Evolutionary conservation across 179 eudicot genomes (phyloP).

Genomic region (Nepenthes alata): DNA sequence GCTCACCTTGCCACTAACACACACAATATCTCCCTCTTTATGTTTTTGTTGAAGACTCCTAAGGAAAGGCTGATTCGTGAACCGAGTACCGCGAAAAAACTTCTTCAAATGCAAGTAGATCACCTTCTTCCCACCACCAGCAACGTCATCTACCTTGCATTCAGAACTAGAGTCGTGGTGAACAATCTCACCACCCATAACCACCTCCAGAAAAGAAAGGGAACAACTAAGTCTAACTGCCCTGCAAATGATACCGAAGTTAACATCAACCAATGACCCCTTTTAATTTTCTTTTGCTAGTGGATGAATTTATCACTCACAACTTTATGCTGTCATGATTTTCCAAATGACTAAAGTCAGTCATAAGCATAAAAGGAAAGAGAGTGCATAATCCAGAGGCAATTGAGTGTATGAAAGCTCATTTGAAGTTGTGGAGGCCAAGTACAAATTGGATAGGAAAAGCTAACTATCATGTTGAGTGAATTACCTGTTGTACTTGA

Average conservation of each 20-base stretch:
- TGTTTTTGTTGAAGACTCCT: slow-evolving; percentile 51
- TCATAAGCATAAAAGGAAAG: background rate
- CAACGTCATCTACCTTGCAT: slow-evolving; percentile 22
- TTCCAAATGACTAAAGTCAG: slow-evolving; percentile 1
- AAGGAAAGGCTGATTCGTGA: slow-evolving; percentile 63
- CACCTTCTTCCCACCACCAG: slow-evolving; percentile 29
- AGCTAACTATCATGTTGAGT: too few species aligned
- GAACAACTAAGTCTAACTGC: slow-evolving; percentile 58
- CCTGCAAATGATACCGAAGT: slow-evolving; percentile 28
- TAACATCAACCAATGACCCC: background rate
- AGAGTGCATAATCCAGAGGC: too few species aligned
- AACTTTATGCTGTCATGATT: background rate
- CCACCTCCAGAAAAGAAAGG: slow-evolving; percentile 74
- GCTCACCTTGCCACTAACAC: slow-evolving; percentile 96
- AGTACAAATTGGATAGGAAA: too few species aligned
- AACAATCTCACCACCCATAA: slow-evolving; percentile 69
- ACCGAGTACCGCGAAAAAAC: slow-evolving; percentile 78
- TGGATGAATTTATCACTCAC: too few species aligned
- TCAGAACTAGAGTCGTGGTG: slow-evolving; percentile 24
- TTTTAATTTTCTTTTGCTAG: background rate
- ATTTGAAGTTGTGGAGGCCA: too few species aligned
- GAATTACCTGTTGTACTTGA: too few species aligned
- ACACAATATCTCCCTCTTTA: slow-evolving; percentile 71
- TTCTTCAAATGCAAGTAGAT: slow-evolving; percentile 74
- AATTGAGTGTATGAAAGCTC: too few species aligned